Evolutionary conservation across 2,329 filamentous ascomycete genomes (phyloP).

Genomic region (Aspergillus sp.): DNA sequence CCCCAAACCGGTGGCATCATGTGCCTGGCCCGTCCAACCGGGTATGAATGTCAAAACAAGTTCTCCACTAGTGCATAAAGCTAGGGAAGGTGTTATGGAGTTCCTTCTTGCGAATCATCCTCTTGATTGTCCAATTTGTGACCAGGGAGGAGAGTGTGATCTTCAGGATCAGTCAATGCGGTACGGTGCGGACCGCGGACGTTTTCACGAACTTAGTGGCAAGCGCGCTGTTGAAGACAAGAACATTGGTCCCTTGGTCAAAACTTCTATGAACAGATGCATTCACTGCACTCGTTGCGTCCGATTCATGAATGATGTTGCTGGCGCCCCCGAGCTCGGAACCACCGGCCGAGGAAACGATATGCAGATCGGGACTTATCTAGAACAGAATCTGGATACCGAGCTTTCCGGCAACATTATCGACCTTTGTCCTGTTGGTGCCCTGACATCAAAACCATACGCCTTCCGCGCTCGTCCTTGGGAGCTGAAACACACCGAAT

Average conservation of each 20-base stretch:
- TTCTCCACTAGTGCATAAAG: slow-evolving; percentile 94
- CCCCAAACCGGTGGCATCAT: slow-evolving; percentile 96
- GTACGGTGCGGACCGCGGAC: slow-evolving; percentile 91
- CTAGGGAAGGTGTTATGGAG: slow-evolving; percentile 98
- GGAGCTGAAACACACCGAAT: slow-evolving; percentile 96
- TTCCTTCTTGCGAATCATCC: slow-evolving; percentile 96
- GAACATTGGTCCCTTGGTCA: slow-evolving; percentile 96
- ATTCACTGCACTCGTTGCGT: slow-evolving; percentile 99
- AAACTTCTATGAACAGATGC: slow-evolving; percentile 99
- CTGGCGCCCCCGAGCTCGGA: slow-evolving; percentile 91
- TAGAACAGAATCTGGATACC: slow-evolving; percentile 89
- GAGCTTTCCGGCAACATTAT: slow-evolving; percentile 97
- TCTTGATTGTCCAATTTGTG: slow-evolving; percentile 94
- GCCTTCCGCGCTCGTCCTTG: slow-evolving; percentile 95
- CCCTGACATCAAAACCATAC: slow-evolving; percentile 94
- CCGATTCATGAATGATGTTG: slow-evolving; percentile 96
- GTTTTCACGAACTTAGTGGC: slow-evolving; percentile 92
- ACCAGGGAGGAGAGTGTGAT: slow-evolving; percentile 98
- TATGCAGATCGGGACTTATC: slow-evolving; percentile 96
- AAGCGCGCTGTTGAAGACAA: slow-evolving; percentile 99
- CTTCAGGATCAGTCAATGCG: slow-evolving; percentile 99
- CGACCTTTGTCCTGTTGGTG: slow-evolving; percentile 95
- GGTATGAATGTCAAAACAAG: slow-evolving; percentile 99
- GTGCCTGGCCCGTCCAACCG: slow-evolving; percentile 96
- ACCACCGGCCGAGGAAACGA: slow-evolving; percentile 94